Conservation (phyloP, 2,329 filamentous ascomycete genomes). For the Diaporthe destruens region DNA sequence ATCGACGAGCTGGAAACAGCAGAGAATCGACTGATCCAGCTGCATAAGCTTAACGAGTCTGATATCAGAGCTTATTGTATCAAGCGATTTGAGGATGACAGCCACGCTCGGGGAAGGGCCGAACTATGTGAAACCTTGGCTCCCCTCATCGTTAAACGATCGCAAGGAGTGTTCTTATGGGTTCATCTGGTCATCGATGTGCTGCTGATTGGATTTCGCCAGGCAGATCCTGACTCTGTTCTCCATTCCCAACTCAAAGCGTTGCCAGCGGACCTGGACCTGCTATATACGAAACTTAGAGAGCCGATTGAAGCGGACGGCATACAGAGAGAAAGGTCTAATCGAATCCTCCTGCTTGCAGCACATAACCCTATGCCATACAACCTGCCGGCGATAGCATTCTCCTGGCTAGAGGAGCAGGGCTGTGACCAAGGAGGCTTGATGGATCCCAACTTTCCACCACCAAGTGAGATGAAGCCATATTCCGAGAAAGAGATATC, state of each 20-base stretch:
- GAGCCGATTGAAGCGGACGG: slow-evolving; percentile 2
- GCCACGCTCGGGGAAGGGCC: background rate
- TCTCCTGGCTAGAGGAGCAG: slow-evolving; percentile 2
- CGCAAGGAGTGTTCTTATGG: slow-evolving; percentile 34
- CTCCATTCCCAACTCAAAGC: background rate
- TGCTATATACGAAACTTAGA: slow-evolving; percentile 19
- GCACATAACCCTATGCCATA: background rate
- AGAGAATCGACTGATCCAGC: background rate
- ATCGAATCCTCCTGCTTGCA: slow-evolving; percentile 21
- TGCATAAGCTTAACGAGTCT: slow-evolving; percentile 17
- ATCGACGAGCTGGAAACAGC: background rate
- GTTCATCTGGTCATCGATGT: slow-evolving; percentile 27
- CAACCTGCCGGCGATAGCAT: background rate
- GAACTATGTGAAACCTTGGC: background rate
- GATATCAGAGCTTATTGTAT: slow-evolving; percentile 23
- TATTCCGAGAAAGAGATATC: background rate
- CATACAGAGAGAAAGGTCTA: background rate
- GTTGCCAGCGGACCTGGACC: slow-evolving; percentile 11
- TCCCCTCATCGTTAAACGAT: background rate
- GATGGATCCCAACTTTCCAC: background rate
- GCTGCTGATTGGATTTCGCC: background rate
- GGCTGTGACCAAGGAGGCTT: background rate
- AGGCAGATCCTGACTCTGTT: background rate
- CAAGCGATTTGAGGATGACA: background rate
- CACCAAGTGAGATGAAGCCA: background rate